Evolutionary conservation across 176 grass and related monocot species (phyloP), one percentile per base, ranked within the genome.

Genomic region (Aegilops speltoides): DNA sequence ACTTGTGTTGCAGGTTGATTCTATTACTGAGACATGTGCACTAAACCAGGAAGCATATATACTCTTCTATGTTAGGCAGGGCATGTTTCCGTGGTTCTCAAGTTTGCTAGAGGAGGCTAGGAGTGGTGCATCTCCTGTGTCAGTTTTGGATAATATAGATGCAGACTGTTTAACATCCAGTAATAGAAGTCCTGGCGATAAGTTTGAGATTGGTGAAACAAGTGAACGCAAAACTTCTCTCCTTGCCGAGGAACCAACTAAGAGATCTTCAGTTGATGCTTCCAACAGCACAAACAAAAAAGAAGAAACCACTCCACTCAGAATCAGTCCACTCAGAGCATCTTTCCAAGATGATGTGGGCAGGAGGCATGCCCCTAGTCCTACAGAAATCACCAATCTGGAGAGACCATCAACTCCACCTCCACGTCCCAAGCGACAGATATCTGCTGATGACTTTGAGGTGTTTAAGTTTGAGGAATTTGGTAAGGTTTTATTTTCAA

Each of bases 41-140:
- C 71, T 99, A 78, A 28, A 88, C 34, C 92, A 94, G 85, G 77
- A 87, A 83, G 97, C 94, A 64, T 99, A 96, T 69, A 86, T 99
- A 60, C 92, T 99, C 10, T 99, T 99, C 59, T 99, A 99, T 84
- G 72, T 96, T 52, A 96, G 91, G 73, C 87, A 87, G 79, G 92
- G 94, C 25, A 77, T 84, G 59, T 94, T 93, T 66, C 90, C 87
- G 8, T 96, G 94, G 97, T 99, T 99, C 79, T 96, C 87, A 31
- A 91, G 73, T 69, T 90, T 99, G 37, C 64, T 96, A 78, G 83
- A 89, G 72, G 88, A 93, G 65, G 71, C 76, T 64, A 57, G 50
- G 12, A 68, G 79, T 70, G 88, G 85, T 68, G 69, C 84, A 81
- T 98, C 93, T 69, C 96, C 90, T 77, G 81, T 88, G 61, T 92